These are phyloP conservation scores for Yamadazyma diddensiae DNA, from an alignment of 1,139 yeast species.

Conservation along the genomic window DNA sequence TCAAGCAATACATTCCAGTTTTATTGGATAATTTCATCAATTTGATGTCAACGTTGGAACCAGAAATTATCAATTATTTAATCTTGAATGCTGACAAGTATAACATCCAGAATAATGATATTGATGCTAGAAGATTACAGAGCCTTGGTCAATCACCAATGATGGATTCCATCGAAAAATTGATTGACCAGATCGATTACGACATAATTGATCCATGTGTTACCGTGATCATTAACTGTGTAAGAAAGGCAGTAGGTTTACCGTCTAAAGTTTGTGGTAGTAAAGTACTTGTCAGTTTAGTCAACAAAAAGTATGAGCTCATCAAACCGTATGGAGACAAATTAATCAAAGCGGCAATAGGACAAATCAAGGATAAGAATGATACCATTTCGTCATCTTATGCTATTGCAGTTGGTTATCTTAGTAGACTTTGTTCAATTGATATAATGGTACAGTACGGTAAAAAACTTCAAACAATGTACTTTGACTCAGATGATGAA, in stretches of 20 bases:
- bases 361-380: constrained; percentile 68
- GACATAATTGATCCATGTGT: constrained; percentile 52
- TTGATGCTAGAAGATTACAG: constrained; percentile 76
- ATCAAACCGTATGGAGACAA: constrained; percentile 61
- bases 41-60: constrained; percentile 85
- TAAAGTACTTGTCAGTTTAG: constrained; percentile 65
- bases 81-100: constrained; percentile 88
- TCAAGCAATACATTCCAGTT: constrained; percentile 67
- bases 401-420: constrained; percentile 79
- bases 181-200: constrained; percentile 59
- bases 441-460: constrained; percentile 56
- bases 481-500: constrained; percentile 58
- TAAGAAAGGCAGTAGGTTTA: constrained; percentile 75
- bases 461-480: constrained; percentile 47
- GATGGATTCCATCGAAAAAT: constrained; percentile 80
- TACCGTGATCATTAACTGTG: constrained; percentile 42
- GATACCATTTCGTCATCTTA: constrained; percentile 71
- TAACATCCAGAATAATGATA: constrained; percentile 64
- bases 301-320: constrained; percentile 53
- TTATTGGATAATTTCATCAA: constrained; percentile 67
- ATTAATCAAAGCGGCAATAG: constrained; percentile 53
- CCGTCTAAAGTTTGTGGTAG: constrained; percentile 91
- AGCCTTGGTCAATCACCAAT: constrained; percentile 80
- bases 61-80: constrained; percentile 83
- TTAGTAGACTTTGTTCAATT: constrained; percentile 62